These are phyloP conservation scores for Mucor velutinosus DNA, from an alignment of 371 early-diverging fungal genomes.

Conservation along the genomic window DNA sequence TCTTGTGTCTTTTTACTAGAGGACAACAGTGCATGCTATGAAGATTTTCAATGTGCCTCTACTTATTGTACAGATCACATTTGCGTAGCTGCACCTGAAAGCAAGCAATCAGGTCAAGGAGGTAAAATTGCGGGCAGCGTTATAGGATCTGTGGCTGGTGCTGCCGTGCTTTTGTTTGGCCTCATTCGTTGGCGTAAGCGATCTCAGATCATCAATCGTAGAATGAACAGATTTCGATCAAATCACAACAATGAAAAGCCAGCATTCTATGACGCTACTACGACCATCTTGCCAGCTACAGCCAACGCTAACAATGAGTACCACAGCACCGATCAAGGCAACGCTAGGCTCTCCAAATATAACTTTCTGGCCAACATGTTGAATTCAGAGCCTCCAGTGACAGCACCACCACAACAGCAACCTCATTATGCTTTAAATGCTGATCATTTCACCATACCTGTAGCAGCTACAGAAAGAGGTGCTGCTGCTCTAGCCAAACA, in stretches of 20 bases:
- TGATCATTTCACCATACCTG: neutral
- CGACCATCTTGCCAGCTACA: constrained; percentile 1
- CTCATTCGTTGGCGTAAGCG: constrained; percentile 19
- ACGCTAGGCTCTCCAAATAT: constrained; percentile 26
- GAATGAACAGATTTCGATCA: constrained; percentile 14
- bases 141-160: constrained; percentile 30
- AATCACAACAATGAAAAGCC: neutral
- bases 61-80: constrained; percentile 19
- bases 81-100: neutral
- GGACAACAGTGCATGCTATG: constrained; percentile 22
- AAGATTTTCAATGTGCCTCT: constrained; percentile 37
- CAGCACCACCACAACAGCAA: neutral
- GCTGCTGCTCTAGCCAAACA: neutral
- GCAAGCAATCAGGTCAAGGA: neutral
- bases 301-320: neutral
- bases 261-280: neutral
- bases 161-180: constrained; percentile 9
- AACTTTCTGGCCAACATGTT: constrained; percentile 33
- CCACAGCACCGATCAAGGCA: neutral
- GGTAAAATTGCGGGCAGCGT: constrained; percentile 36
- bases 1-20: constrained; percentile 16
- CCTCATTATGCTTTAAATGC: neutral
- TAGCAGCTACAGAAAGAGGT: neutral
- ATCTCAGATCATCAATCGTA: constrained; percentile 6
- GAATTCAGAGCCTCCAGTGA: neutral